phyloP scores from a whole-genome alignment of 1,284 basidiomycete genomes.

The Apiotrichum domesticum region DNA sequence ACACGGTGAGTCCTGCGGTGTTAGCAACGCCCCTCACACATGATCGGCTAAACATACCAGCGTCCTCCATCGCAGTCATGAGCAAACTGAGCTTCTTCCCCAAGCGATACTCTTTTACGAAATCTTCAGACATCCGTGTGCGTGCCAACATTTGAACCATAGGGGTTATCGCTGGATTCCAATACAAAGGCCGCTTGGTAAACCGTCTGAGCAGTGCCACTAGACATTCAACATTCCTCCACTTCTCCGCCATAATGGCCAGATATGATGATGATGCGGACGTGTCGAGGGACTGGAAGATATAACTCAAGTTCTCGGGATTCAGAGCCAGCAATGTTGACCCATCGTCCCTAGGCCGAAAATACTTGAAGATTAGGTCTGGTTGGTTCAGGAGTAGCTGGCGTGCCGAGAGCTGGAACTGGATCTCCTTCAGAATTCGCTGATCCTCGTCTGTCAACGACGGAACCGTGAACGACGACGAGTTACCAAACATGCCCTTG shows the following conservation, averaged over 20 bases:
- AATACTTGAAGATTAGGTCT: constrained; percentile 22
- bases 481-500: too few relatives aligned
- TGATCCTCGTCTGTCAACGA: too few relatives aligned
- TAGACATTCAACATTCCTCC: constrained; percentile 20
- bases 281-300: constrained; percentile 16
- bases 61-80: too few relatives aligned
- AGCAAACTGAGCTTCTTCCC: constrained; percentile 15
- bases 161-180: constrained; percentile 24
- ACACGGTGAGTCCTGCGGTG: not conserved
- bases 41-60: too few relatives aligned
- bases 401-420: not conserved
- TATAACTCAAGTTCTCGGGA: constrained; percentile 22
- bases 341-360: constrained; percentile 12
- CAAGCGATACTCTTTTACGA: constrained; percentile 22
- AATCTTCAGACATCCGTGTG: constrained; percentile 34
- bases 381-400: constrained; percentile 17
- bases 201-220: constrained; percentile 22
- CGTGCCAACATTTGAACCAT: constrained; percentile 24
- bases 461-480: too few relatives aligned
- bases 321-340: constrained; percentile 20
- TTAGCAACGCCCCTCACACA: not conserved
- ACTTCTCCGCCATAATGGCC: constrained; percentile 26
- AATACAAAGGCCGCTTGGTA: constrained; percentile 20
- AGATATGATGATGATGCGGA: constrained; percentile 25
- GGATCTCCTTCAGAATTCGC: not conserved